These are phyloP conservation scores for Penicillium odoratum DNA, from an alignment of 495 filamentous ascomycete genomes.

Conservation along the genomic window DNA sequence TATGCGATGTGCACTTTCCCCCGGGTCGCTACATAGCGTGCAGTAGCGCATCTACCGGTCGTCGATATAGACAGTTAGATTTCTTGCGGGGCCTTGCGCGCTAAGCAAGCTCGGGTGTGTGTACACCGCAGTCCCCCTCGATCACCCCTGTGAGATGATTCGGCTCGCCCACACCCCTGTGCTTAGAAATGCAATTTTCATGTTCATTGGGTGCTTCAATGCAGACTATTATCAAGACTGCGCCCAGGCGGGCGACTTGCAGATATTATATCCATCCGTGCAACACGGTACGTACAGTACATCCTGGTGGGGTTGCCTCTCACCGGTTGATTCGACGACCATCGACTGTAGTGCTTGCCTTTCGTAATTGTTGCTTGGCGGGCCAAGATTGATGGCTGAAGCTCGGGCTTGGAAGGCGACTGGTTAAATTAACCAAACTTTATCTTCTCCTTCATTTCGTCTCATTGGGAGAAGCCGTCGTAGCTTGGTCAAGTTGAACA, in stretches of 20 bases:
- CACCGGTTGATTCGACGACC: constrained; percentile 9
- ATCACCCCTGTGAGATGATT: constrained; percentile 1
- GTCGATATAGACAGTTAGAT: constrained; percentile 4
- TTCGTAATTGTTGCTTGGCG: neutral
- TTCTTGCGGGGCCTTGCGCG: constrained; percentile 14
- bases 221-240: neutral
- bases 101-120: constrained; percentile 3
- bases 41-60: constrained; percentile 6
- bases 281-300: constrained; percentile 3
- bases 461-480: neutral
- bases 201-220: neutral
- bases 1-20: neutral
- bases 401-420: neutral
- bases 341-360: neutral
- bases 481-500: too few species aligned
- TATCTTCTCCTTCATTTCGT: neutral
- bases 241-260: constrained; percentile 8
- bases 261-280: constrained; percentile 4
- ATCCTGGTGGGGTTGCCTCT: constrained; percentile 18
- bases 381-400: neutral
- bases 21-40: constrained; percentile 3
- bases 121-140: constrained; percentile 6
- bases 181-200: neutral
- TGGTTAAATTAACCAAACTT: constrained; percentile 5
- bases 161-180: constrained; percentile 1